These are phyloP conservation scores for Trichophyton equinum DNA, from an alignment of 2,329 filamentous ascomycete species.

Conservation along the genomic window DNA sequence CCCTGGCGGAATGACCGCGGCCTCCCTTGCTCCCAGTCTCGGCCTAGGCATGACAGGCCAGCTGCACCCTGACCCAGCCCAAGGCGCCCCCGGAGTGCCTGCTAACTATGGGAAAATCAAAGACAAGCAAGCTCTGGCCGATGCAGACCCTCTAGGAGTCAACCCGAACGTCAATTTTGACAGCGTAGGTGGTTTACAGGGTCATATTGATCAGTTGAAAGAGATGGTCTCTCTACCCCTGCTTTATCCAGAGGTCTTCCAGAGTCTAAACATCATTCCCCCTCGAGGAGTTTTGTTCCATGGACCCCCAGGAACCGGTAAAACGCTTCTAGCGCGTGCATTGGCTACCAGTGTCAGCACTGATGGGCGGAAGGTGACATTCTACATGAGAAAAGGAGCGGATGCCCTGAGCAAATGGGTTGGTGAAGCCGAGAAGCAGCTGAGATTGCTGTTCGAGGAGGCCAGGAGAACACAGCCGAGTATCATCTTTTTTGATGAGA, in stretches of 20 bases:
- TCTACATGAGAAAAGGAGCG: constrained; percentile 98
- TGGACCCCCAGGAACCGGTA: constrained; percentile 92
- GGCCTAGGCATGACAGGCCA: constrained; percentile 44
- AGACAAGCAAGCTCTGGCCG: constrained; percentile 79
- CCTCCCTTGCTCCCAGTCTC: constrained; percentile 39
- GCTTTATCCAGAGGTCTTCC: constrained; percentile 88
- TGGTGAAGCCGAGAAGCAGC: constrained; percentile 89
- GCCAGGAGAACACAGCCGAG: constrained; percentile 90
- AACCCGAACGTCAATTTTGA: constrained; percentile 88
- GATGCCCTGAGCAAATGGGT: constrained; percentile 99
- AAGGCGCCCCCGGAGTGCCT: constrained; percentile 48
- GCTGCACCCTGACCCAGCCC: constrained; percentile 45
- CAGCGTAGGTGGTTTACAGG: constrained; percentile 80
- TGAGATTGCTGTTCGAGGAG: constrained; percentile 88
- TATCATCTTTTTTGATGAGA: constrained; percentile 99
- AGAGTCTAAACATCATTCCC: constrained; percentile 81
- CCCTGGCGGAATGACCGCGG: constrained; percentile 51
- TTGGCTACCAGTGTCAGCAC: constrained; percentile 81
- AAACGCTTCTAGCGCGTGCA: constrained; percentile 87
- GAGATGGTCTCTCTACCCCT: constrained; percentile 96
- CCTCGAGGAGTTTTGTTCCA: constrained; percentile 93
- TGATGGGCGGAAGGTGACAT: constrained; percentile 87
- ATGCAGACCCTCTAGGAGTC: constrained; percentile 87
- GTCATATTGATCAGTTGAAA: constrained; percentile 92
- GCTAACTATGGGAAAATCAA: constrained; percentile 89